Base-by-base conservation (phyloP, 768 basidiomycete species). In the Lactifluus pinguis region DNA sequence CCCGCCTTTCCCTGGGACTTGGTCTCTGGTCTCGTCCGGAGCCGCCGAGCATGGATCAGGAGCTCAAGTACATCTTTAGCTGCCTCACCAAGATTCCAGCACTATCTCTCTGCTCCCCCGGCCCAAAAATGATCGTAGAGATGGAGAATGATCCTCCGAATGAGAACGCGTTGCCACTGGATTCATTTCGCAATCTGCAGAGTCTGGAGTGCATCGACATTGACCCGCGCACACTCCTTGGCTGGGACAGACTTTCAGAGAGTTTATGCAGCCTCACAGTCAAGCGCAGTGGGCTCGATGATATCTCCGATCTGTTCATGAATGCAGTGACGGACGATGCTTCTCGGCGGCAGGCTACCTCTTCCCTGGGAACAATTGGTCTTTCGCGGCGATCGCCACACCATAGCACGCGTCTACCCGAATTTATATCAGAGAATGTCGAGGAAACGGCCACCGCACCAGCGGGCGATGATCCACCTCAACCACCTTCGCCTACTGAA, bases 11-110 rank as follows among this genome's bases (percentile, higher is more conserved):
- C 0, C 75, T 95, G 38, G 84, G 87, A 34, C 76, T 73, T 5
- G 77, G 82, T 53, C 91, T 88, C 88, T 93, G 87, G 88, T 74
- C 79, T 48, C 76, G 78, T 61, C 70, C 79, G 6, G 79, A 83
- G 59, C 81, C 80, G 41, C 81, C 80, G 11, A 79, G 69, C 61
- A 73, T 88, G 65, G 87, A 93, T 57, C 69, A 76, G 2, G 88
- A 92, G 68, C 83, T 95, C 71, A 92, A 84, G 70, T 92, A 85
- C 72, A 79, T 95, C 63, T 95, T 85, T 75, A 92, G 91, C 70
- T 82, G 85, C 69, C 92, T 95, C 76, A 97, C 92, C 48, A 92
- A 89, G 73, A 76, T 97, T 0, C 93, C 93, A 15, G 86, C 92
- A 1, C 76, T 95, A 42, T 74, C 77, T 7, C 73, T 95, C 57